These are phyloP conservation scores for Boletus rubropictus DNA, from an alignment of 768 basidiomycete species.

Conservation along the genomic window DNA sequence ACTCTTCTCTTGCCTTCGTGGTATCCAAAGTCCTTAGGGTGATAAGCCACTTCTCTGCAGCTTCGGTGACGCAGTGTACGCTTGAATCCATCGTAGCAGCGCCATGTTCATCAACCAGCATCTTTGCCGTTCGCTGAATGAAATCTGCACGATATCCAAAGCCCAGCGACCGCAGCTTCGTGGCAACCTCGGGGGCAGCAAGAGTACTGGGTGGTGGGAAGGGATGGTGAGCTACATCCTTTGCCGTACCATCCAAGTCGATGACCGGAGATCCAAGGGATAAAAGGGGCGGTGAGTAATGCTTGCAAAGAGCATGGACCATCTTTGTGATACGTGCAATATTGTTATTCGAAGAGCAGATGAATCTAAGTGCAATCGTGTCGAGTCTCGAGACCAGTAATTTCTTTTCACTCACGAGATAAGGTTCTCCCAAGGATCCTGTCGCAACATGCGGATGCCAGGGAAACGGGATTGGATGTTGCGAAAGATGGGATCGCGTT, in stretches of 20 bases:
- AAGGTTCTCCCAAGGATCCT: slow-evolving; percentile 95
- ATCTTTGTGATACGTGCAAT: slow-evolving; percentile 92
- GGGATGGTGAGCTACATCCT: slow-evolving; percentile 54
- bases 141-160: slow-evolving; percentile 95
- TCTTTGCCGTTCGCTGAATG: slow-evolving; percentile 76
- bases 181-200: slow-evolving; percentile 49
- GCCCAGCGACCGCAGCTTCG: slow-evolving; percentile 70
- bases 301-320: slow-evolving; percentile 74
- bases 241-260: slow-evolving; percentile 28
- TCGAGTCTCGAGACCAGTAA: slow-evolving; percentile 6
- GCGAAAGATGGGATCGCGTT: slow-evolving; percentile 69
- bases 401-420: slow-evolving; percentile 62
- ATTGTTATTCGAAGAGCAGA: slow-evolving; percentile 97
- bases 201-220: slow-evolving; percentile 79
- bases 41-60: slow-evolving; percentile 56
- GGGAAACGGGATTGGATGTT: slow-evolving; percentile 55
- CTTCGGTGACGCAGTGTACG: slow-evolving; percentile 30
- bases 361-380: slow-evolving; percentile 56
- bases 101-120: slow-evolving; percentile 59
- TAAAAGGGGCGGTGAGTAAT: slow-evolving; percentile 69
- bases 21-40: slow-evolving; percentile 47
- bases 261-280: slow-evolving; percentile 35
- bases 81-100: background rate
- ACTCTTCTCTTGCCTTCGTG: slow-evolving; percentile 59
- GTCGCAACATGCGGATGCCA: slow-evolving; percentile 83